Evolutionary conservation across 2,329 filamentous ascomycete species (phyloP), one percentile per base, ranked within the genome.

Genomic region (Colletotrichum truncatum): DNA sequence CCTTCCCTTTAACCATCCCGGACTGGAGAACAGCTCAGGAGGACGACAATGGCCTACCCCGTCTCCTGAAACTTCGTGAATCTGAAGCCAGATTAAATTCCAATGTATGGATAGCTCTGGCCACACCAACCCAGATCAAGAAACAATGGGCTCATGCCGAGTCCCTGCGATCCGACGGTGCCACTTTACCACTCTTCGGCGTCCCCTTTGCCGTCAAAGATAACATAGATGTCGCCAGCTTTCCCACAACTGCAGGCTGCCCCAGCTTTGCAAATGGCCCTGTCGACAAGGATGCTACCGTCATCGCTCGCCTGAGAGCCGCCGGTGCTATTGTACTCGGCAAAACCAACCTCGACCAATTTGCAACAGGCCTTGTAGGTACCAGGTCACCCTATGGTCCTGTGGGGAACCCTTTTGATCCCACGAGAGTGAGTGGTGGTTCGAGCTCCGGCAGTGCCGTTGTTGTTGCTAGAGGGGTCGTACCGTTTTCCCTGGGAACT

Each of bases 351-450:
- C 78, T 90, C 53, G 88, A 90, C 66, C 87, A 90, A 69, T 82
- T 90, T 6, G 88, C 87, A 1, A 89, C 88, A 1, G 88, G 88
- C 0, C 79, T 90, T 4, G 86, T 85, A 6, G 88, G 88, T 8
- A 87, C 85, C 8, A 82, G 88, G 30, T 88, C 85, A 3, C 87
- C 87, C 0, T 88, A 85, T 60, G 88, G 88, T 2, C 82, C 80
- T 18, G 83, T 86, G 1, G 79, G 83, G 21, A 87, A 85, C 58
- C 78, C 86, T 0, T 87, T 82, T 68, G 81, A 69, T 72, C 78
- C 70, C 46, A 57, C 53, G 11, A 71, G 69, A 14, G 72, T 79
- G 61, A 76, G 75, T 16, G 87, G 87, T 3, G 87, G 87, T 2
- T 88, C 85, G 1, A 87, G 84, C 32, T 86, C 84, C n/a, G 87